phyloP scores from a whole-genome alignment of 305 asterid species.

The Solanum aculeatissimum region DNA sequence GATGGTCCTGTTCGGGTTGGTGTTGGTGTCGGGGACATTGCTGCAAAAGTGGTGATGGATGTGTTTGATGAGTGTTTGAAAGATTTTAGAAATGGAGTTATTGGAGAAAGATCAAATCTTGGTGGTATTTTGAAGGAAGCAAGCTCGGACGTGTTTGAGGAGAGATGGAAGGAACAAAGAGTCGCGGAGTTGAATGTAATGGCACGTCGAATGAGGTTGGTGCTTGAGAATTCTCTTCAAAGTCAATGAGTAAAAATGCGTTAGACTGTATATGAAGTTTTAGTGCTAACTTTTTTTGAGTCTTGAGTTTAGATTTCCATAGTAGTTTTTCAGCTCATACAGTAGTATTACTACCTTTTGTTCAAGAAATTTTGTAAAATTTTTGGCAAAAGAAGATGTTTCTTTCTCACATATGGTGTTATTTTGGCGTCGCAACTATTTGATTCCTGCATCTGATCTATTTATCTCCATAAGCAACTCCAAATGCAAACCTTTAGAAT shows the following conservation, averaged over 20 bases:
- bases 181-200: constrained; percentile 58
- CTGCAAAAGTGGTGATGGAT: constrained; percentile 38
- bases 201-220: constrained; percentile 61
- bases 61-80: constrained; percentile 52
- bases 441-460: neutral
- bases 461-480: neutral
- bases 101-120: constrained; percentile 1
- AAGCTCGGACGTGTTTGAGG: constrained; percentile 15
- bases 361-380: neutral
- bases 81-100: constrained; percentile 25
- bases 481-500: neutral
- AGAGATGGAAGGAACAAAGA: constrained; percentile 62
- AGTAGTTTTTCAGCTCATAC: neutral
- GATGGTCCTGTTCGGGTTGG: constrained; percentile 1
- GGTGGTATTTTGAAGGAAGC: neutral
- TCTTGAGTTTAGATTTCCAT: neutral
- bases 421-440: neutral
- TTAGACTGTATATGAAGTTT: constrained; percentile 1
- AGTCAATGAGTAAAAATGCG: constrained; percentile 24
- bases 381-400: neutral
- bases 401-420: neutral
- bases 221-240: constrained; percentile 41
- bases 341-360: neutral
- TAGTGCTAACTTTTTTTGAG: neutral
- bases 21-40: constrained; percentile 17